Evolutionary conservation across 2,329 filamentous ascomycete genomes (phyloP).

Genomic region (Fusarium robinianum): DNA sequence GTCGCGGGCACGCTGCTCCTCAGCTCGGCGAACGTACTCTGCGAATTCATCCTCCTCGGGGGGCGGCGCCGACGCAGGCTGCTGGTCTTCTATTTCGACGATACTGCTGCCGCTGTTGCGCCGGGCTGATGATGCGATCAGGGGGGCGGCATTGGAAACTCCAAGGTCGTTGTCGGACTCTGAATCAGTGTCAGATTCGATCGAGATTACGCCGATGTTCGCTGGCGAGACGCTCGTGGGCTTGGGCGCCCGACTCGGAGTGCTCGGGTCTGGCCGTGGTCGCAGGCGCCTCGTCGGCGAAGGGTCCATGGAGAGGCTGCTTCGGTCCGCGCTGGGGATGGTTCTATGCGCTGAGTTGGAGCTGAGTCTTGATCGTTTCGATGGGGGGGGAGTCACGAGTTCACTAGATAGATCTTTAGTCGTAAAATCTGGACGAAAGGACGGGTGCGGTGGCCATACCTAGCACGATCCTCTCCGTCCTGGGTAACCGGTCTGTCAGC

Average conservation of each 20-base stretch:
- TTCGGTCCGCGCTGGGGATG: constrained; percentile 20
- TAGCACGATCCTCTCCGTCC: constrained; percentile 20
- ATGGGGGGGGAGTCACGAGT: constrained; percentile 44
- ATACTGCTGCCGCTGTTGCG: constrained; percentile 14
- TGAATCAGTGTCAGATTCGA: constrained; percentile 43
- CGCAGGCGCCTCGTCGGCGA: constrained; percentile 29
- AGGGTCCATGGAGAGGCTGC: constrained; percentile 21
- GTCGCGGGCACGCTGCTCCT: constrained; percentile 38
- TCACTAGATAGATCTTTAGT: constrained; percentile 36
- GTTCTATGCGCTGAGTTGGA: constrained; percentile 27
- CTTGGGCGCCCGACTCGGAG: constrained; percentile 16
- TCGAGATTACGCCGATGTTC: constrained; percentile 32
- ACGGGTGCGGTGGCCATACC: constrained; percentile 23
- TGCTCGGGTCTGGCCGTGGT: constrained; percentile 7
- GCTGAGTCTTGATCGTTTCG: constrained; percentile 43
- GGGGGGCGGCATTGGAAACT: constrained; percentile 4
- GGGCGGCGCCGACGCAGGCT: constrained; percentile 10
- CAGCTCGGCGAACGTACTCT: constrained; percentile 51
- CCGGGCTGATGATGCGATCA: background rate
- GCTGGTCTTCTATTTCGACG: constrained; percentile 14
- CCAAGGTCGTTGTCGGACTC: constrained; percentile 18
- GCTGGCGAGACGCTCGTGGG: constrained; percentile 5
- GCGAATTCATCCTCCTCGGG: constrained; percentile 48
- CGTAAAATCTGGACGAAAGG: background rate
- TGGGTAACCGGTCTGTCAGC: constrained; percentile 19